Conservation (phyloP, 768 basidiomycete genomes). For the Russula abietina region DNA sequence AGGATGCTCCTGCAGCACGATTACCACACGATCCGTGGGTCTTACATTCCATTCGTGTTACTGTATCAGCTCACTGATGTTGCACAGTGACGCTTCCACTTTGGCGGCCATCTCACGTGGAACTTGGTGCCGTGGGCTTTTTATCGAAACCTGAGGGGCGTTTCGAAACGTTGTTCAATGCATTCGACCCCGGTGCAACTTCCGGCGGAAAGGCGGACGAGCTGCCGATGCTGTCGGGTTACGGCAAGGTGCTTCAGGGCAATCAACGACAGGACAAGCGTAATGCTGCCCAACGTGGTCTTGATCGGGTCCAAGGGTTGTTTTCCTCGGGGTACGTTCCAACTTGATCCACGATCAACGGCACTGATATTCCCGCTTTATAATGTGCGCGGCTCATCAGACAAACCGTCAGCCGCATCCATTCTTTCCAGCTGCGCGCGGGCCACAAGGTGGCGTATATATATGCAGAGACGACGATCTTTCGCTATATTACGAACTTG, state of each 20-base stretch:
- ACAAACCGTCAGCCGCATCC: slow-evolving; percentile 44
- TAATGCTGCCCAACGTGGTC: slow-evolving; percentile 50
- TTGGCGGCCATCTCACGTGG: slow-evolving; percentile 60
- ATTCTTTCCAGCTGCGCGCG: slow-evolving; percentile 53
- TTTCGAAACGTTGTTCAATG: slow-evolving; percentile 70
- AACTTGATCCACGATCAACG: neutral
- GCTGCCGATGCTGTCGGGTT: slow-evolving; percentile 58
- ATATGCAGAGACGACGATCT: slow-evolving; percentile 63
- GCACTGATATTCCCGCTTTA: neutral
- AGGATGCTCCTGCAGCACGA: slow-evolving; percentile 58
- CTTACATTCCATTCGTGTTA: neutral
- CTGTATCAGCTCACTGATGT: neutral
- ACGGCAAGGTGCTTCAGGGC: slow-evolving; percentile 49
- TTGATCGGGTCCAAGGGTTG: slow-evolving; percentile 48
- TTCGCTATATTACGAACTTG: slow-evolving; percentile 58
- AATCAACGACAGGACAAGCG: slow-evolving; percentile 52
- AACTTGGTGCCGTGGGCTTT: slow-evolving; percentile 72
- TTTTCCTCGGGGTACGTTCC: slow-evolving; percentile 30
- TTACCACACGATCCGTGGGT: slow-evolving; percentile 62
- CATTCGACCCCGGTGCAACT: slow-evolving; percentile 48
- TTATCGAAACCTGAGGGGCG: slow-evolving; percentile 57
- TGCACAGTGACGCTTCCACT: slow-evolving; percentile 43
- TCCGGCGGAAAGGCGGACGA: slow-evolving; percentile 38
- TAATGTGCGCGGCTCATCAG: slow-evolving; percentile 28
- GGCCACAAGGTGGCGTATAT: slow-evolving; percentile 64